Evolutionary conservation across 345 rosid species (phyloP), one percentile per base, ranked within the genome.

Genomic region (Bruguiera parviflora): DNA sequence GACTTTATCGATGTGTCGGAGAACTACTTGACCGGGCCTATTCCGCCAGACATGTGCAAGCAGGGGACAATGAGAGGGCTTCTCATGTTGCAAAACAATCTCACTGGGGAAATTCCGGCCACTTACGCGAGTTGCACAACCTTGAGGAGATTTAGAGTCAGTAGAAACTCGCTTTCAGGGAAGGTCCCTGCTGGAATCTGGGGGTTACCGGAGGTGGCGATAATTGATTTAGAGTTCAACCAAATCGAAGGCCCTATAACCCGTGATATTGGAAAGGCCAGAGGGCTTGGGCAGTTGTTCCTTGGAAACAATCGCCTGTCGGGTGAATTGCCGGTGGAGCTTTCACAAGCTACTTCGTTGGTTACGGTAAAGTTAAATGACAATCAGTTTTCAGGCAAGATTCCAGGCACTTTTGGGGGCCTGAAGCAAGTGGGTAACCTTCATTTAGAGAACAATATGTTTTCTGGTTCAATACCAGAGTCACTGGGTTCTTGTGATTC

Each of bases 21-120:
- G 79, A 94, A 94, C 78, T 49, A 61, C 6, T 31, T 94, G 73
- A 81, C 86, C 0, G 98, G 98, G 43, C 68, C 86, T 4, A 86
- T 94, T 71, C 98, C 98, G 0, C 90, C 97, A 0, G 77, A 89
- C 47, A 91, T 94, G 97, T 94, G 98, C 80, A 88, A 88, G 77
- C 71, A 71, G 37, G 93, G 97, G 59, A 81, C 80, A 64, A 88
- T 91, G 98, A 83, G 1, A 66, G 65, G 24, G 66, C 79, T 94
- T 55, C 86, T 94, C 6, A 51, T 94, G 73, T 84, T 94, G 0
- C 90, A 88, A 55, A 94, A 94, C 83, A 83, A 75, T 24, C 72
- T 94, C 55, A 80, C 96, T 0, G 98, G 97, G 6, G 84, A 84
- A 31, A 91, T 94, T 65, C 97, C 98, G 1, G 76, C 80, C 2